Base-by-base conservation (phyloP, 768 basidiomycete genomes). In the Auricularia sp. region DNA sequence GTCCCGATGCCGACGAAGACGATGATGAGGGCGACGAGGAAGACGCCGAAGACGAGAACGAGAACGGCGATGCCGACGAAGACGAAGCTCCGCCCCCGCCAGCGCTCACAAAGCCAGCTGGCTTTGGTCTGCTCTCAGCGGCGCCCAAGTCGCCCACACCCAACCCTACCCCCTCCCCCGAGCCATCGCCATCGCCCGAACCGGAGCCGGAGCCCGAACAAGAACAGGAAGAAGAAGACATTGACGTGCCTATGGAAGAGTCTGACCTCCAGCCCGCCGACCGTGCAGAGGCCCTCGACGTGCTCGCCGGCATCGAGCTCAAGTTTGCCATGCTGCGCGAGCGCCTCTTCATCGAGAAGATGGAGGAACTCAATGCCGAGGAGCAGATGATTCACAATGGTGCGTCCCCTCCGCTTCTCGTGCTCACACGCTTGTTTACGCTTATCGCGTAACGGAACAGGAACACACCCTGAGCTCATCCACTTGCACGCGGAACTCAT, bases 351-450 rank as follows among this genome's bases (percentile, higher is more conserved):
- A 80, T 98, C 21, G 96, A 98, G 76, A 90, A 94, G 73, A 93
- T 98, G 92, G 90, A 93, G 47, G 85, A 84, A 3, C 77, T 96
- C 7, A 88, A 90, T 39, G 88, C 87, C 84, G 96, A 98, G 74
- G 93, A 98, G 71, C 77, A 83, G 14, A 78, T 94, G 69, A 81
- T 98, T 29, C 78, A 83, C 35, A 83, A 87, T 53, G 90, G 94
- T 93, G 68, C 69, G 86, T 62, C 29, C 3, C 8, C 23, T 11
- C 29, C 18, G 34, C 33, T 61, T 6, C 16, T 16, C 53, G 43
- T 62, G 61, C 33, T 33, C 59, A 14, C 39, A 11, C 29, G 47
- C 53, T 62, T 54, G 56, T 51, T 18, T 61, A 18, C 51, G 44
- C 63, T 21, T 64, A 39, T 63, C 36, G 35, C 54, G 65, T 29